A percentile compares a stretch with the other conserved stretches of the same genome.
These are phyloP conservation scores for Gonium pectorale DNA, from an alignment of 139 green algal species.

Conservation along the genomic window DNA sequence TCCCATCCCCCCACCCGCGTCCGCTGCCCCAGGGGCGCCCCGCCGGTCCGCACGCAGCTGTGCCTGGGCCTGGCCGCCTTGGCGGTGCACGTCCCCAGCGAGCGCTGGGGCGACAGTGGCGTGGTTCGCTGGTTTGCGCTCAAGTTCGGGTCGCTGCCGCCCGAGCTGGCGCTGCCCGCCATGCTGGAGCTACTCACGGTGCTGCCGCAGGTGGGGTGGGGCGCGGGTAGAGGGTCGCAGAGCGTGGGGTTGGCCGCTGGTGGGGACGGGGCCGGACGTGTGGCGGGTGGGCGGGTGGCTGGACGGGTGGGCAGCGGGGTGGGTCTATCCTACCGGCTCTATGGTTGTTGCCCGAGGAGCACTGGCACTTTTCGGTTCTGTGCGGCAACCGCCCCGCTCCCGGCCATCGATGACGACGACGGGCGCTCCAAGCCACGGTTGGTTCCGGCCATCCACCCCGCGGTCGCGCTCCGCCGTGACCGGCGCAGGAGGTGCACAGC, in stretches of 20 bases:
- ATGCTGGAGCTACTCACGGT: slow-evolving; percentile 92
- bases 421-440: too few species aligned
- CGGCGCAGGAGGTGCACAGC: slow-evolving; percentile 83
- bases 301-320: too few species aligned
- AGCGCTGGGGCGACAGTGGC: slow-evolving; percentile 71
- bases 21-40: slow-evolving; percentile 45
- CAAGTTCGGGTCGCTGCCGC: slow-evolving; percentile 43
- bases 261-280: neutral
- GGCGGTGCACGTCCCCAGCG: slow-evolving; percentile 77
- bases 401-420: too few species aligned
- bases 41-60: slow-evolving; percentile 88
- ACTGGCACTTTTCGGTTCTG: too few species aligned
- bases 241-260: neutral
- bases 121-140: slow-evolving; percentile 70
- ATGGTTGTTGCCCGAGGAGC: too few species aligned
- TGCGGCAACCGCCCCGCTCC: too few species aligned
- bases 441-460: neutral
- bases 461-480: too few species aligned
- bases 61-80: slow-evolving; percentile 88
- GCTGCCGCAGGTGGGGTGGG: slow-evolving; percentile 81
- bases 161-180: slow-evolving; percentile 69
- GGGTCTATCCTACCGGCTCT: too few species aligned
- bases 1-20: neutral
- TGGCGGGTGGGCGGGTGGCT: neutral
- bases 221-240: neutral